phyloP scores from a whole-genome alignment of 2,329 filamentous ascomycete species.

The Hypocrella siamensis region DNA sequence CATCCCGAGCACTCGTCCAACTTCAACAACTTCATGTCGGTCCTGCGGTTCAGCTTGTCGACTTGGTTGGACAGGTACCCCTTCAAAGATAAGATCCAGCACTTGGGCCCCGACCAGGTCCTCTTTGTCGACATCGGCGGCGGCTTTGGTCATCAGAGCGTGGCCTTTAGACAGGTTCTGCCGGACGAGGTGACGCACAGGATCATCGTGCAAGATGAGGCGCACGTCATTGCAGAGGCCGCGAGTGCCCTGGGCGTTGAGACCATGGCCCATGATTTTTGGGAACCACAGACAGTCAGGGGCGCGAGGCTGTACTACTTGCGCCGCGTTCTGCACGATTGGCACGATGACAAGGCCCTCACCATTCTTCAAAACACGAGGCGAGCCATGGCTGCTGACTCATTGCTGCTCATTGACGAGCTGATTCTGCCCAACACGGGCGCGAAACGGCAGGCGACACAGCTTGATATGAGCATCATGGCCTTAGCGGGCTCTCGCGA shows the following conservation, averaged over 20 bases:
- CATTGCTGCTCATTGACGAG: conserved; percentile 19
- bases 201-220: neutral
- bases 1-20: neutral
- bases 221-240: neutral
- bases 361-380: conserved; percentile 15
- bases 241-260: conserved; percentile 1
- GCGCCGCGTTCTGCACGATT: conserved; percentile 23
- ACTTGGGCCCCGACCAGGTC: neutral
- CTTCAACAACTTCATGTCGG: neutral
- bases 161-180: neutral
- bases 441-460: neutral
- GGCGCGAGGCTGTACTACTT: conserved; percentile 11
- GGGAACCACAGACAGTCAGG: conserved; percentile 7
- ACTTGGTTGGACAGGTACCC: neutral
- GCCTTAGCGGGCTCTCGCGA: neutral
- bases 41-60: neutral
- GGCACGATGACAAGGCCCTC: conserved; percentile 15
- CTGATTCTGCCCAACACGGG: conserved; percentile 14
- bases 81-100: neutral
- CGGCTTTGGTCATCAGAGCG: neutral
- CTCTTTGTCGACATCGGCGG: neutral
- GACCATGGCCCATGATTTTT: conserved; percentile 11
- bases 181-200: neutral
- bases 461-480: neutral
- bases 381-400: conserved; percentile 16